Evolutionary conservation across 2,329 filamentous ascomycete genomes (phyloP).

Genomic region (Fusarium nanum): DNA sequence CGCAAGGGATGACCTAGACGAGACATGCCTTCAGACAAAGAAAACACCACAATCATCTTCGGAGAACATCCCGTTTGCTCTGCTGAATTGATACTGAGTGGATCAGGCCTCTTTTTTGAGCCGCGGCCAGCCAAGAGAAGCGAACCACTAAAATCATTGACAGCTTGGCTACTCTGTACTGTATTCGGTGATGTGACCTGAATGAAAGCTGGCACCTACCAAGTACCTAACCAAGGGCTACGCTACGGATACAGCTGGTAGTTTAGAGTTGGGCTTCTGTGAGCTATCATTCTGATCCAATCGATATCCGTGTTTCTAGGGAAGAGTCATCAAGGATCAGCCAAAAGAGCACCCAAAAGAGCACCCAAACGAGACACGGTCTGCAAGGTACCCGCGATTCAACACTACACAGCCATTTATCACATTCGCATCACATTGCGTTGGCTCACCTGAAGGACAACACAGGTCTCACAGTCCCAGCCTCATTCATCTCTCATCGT

Average conservation of each 20-base stretch:
- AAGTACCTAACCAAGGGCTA: not conserved
- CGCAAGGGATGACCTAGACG: conserved; percentile 20
- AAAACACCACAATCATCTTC: not conserved
- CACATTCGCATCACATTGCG: conserved; percentile 14
- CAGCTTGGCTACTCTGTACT: not conserved
- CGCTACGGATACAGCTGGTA: not conserved
- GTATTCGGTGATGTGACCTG: not conserved
- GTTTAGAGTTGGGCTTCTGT: conserved; percentile 16
- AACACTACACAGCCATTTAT: conserved; percentile 10
- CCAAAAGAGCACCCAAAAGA: conserved; percentile 10
- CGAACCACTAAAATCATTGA: not conserved
- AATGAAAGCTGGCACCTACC: not conserved
- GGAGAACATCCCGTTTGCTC: not conserved
- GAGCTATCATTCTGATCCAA: conserved; percentile 34
- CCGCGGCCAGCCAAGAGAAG: not conserved
- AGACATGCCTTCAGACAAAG: conserved; percentile 11
- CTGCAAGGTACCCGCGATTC: conserved; percentile 46
- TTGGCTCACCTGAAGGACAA: not conserved
- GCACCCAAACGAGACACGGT: conserved; percentile 17
- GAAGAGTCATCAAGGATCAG: conserved; percentile 24
- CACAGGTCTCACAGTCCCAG: conserved; percentile 20
- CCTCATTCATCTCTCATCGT: conserved; percentile 4
- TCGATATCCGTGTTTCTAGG: not conserved
- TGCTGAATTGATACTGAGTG: too few species aligned
- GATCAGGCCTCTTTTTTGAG: not conserved